A percentile compares a stretch with the other conserved stretches of the same genome.
phyloP scores from a whole-genome alignment of 2,329 filamentous ascomycete genomes.

The Ceratocystis variospora region DNA sequence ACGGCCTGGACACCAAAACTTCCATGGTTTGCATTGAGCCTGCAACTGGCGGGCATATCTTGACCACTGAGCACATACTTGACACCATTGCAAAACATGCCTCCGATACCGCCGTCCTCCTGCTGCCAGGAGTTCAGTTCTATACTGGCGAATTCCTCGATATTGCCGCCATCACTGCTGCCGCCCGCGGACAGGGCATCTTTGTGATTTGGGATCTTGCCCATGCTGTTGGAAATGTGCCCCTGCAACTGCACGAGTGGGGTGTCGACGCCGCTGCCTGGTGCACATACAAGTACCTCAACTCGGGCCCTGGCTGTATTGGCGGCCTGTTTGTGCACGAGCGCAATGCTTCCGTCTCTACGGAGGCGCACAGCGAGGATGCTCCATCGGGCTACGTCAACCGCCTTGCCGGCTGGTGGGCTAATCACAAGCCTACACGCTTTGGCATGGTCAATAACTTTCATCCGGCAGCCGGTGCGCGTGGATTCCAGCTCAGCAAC shows the following conservation, averaged over 20 bases:
- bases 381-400: constrained; percentile 37
- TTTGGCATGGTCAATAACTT: constrained; percentile 79
- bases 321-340: constrained; percentile 71
- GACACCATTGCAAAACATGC: constrained; percentile 62
- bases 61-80: constrained; percentile 59
- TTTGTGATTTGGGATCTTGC: constrained; percentile 78
- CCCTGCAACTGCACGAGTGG: constrained; percentile 71
- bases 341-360: constrained; percentile 45
- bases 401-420: constrained; percentile 76
- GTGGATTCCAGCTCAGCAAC: constrained; percentile 75
- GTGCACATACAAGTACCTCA: constrained; percentile 94
- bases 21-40: constrained; percentile 60
- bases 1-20: constrained; percentile 47
- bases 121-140: constrained; percentile 81
- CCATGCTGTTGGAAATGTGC: constrained; percentile 74
- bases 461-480: constrained; percentile 61
- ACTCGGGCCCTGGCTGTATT: constrained; percentile 69
- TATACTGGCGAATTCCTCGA: constrained; percentile 85
- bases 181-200: constrained; percentile 59
- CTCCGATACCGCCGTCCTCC: constrained; percentile 55
- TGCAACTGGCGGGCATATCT: constrained; percentile 37
- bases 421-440: constrained; percentile 58
- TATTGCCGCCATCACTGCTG: constrained; percentile 61
- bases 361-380: constrained; percentile 26
- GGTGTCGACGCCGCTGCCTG: constrained; percentile 81